Base-by-base conservation (phyloP, 2,329 filamentous ascomycete species). In the Trichoderma atroviride region DNA sequence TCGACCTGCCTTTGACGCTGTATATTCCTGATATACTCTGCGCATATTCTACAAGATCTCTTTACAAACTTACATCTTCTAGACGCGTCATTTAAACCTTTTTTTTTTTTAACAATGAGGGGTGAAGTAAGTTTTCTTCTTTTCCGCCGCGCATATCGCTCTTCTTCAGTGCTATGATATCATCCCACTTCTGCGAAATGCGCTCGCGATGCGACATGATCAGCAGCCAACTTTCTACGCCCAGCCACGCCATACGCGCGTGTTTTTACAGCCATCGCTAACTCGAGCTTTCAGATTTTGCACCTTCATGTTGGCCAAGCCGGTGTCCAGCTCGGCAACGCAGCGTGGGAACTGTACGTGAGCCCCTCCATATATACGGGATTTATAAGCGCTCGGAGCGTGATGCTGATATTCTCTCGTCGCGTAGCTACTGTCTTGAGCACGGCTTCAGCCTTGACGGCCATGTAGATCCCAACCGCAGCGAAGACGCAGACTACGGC, bases 311-410 rank as follows among this genome's bases (percentile, higher is more conserved):
- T 89, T 76, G 87, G 87, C 80, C 87, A 92, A 85, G 89, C 90
- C 83, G 90, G 89, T 82, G 88, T 85, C 78, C 89, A 92, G 87
- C 88, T 92, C 73, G 90, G 89, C 78, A 91, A 91, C 85, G 90
- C 88, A 79, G 89, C 90, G 75, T 92, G 89, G 89, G 89, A 92
- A 83, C 88, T 92, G 89, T 92, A 87, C 78, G 89, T 84, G 72
- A 68, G 74, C 77, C 75, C 76, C 75, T 72, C 73, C 69, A 68
- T 67, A 40, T 29, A 67, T 65, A 59, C n/a, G 22, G 16, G 22
- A 63, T 65, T 56, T 33, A 35, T 60, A 53, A 55, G 43, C 63
- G 31, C 24, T 56, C 70, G 64, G 16, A 2, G 37, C 16, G 75
- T 79, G 69, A 78, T 61, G 65, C 65, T 61, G 43, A 68, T 60